Base-by-base conservation (phyloP, 2,329 filamentous ascomycete genomes). In the Aureobasidium sp. region DNA sequence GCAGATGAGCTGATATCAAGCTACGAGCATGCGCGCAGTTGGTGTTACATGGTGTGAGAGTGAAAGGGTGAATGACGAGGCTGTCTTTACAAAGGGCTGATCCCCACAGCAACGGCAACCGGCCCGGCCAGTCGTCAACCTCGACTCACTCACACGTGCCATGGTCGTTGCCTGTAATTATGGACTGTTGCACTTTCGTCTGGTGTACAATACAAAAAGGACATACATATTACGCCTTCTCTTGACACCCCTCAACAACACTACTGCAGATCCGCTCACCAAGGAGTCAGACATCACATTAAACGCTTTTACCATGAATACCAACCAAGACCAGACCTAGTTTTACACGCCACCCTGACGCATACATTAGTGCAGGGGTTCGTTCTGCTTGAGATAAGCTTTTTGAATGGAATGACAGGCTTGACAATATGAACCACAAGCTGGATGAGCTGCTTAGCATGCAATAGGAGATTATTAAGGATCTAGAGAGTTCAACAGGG, bases 61-160 rank as follows among this genome's bases (percentile, higher is more conserved):
- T 57, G 40, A 46, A 31, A 57, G 53, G 21, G 29, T 42, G 17
- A 53, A 23, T n/a, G 37, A 40, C 25, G 35, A 31, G 21, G 25
- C 25, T 23, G 19, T 17, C 15, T 29, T 21, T 33, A 25, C 29
- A 10, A 19, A 23, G 25, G 25, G 27, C 17, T 25, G 29, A 55
- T 55, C 51, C 21, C 51, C 53, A 57, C 38, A 29, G 51, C 42
- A 45, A 55, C 53, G 40, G 29, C 53, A 53, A 27, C 38, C 15
- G 40, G 13, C 2, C 21, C 43, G 15, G 23, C 7, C 43, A n/a
- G 27, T 23, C 43, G 9, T n/a, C 23, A 29, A n/a, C 25, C 6
- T 19, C 37, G 4, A 46, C 43, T n/a, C 25, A 46, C 43, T n/a
- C 25, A 6, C 43, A 46, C 23, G 43, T 46, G 43, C 23, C 3